A percentile compares a stretch with the other conserved stretches of the same genome.
Conservation (phyloP, 129 eudicot genomes). For the carrot (Daucus carota) region DNA sequence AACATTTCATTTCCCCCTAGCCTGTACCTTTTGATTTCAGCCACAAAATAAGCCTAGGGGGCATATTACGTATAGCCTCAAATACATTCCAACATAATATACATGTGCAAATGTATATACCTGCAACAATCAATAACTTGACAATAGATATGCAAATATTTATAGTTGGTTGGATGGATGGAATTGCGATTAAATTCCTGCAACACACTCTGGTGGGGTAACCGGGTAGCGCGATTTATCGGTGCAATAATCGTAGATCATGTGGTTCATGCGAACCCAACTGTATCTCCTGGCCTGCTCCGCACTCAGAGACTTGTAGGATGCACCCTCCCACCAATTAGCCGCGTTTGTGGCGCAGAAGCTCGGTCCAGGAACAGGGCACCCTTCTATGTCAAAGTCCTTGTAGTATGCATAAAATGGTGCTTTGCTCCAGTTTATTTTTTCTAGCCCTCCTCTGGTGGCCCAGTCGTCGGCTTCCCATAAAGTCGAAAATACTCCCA, state of each 20-base stretch:
- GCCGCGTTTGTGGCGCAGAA: constrained; percentile 43
- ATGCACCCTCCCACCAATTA: constrained; percentile 89
- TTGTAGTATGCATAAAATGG: constrained; percentile 90
- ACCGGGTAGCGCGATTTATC: constrained; percentile 60
- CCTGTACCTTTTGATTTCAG: background rate
- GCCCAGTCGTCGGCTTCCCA: constrained; percentile 99
- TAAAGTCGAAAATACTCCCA: constrained; percentile 86
- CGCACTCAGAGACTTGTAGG: constrained; percentile 55
- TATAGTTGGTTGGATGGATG: background rate
- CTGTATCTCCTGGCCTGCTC: constrained; percentile 45
- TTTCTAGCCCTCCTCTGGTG: constrained; percentile 87
- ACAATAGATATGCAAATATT: background rate
- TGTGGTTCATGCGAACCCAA: constrained; percentile 82
- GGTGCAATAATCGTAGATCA: constrained; percentile 93
- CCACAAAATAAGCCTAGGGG: background rate
- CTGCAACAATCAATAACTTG: background rate
- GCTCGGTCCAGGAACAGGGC: constrained; percentile 66
- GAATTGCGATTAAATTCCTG: constrained; percentile 40
- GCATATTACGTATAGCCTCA: background rate
- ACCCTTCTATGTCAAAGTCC: constrained; percentile 90
- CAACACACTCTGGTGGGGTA: constrained; percentile 72
- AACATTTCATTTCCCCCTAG: background rate
- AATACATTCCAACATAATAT: background rate
- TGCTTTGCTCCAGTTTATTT: constrained; percentile 89
- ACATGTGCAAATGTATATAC: background rate